Conservation (phyloP, 805 yeast species). For the Suhomyces sp. region DNA sequence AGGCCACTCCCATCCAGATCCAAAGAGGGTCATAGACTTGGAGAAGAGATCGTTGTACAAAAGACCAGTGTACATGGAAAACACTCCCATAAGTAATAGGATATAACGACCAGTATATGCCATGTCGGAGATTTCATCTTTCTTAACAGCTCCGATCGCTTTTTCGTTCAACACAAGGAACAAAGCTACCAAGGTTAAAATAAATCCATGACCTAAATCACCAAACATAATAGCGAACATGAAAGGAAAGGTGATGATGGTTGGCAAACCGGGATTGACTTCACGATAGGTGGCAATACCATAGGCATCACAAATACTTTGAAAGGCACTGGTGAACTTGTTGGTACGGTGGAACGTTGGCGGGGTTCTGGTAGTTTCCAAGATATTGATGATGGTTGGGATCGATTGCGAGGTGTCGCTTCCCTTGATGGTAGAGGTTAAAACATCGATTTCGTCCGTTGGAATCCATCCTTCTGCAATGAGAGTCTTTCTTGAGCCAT, state of each 20-base stretch:
- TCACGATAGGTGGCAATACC: conserved; percentile 76
- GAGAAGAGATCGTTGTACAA: conserved; percentile 73
- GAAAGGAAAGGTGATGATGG: conserved; percentile 74
- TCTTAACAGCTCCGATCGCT: conserved; percentile 48
- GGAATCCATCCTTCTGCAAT: conserved; percentile 98
- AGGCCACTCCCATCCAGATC: conserved; percentile 72
- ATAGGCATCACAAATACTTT: conserved; percentile 71
- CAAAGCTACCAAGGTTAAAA: conserved; percentile 56
- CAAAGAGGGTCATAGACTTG: conserved; percentile 64
- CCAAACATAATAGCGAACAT: conserved; percentile 87
- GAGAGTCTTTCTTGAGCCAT: conserved; percentile 78
- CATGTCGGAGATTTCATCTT: conserved; percentile 78
- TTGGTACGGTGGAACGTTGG: conserved; percentile 72
- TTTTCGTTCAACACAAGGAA: conserved; percentile 56
- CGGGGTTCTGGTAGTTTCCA: conserved; percentile 65
- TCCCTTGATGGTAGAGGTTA: conserved; percentile 65
- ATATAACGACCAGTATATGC: conserved; percentile 72
- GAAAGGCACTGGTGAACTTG: conserved; percentile 69
- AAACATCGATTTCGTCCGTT: conserved; percentile 63
- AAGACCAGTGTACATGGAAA: conserved; percentile 74
- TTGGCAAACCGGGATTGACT: conserved; percentile 73
- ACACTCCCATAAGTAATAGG: conserved; percentile 65
- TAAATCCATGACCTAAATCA: conserved; percentile 76
- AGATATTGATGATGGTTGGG: conserved; percentile 53
- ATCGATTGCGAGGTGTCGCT: conserved; percentile 53